Evolutionary conservation across 2,329 filamentous ascomycete genomes (phyloP).

Genomic region (Rutstroemia sp.): DNA sequence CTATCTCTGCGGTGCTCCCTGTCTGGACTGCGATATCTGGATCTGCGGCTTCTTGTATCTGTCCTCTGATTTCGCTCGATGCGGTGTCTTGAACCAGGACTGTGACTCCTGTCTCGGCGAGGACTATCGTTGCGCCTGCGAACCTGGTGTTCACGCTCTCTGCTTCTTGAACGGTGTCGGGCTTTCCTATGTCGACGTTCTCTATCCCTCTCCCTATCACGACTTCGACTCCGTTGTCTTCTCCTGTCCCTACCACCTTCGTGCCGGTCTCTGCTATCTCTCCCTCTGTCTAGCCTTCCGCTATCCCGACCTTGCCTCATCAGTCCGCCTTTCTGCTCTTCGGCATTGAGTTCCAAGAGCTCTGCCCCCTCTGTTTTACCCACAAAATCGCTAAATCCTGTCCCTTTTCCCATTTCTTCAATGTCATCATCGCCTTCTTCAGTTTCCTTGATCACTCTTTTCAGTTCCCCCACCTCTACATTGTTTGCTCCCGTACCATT

Average conservation of each 20-base stretch:
- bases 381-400: conserved; percentile 28
- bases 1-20: conserved; percentile 19
- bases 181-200: conserved; percentile 8
- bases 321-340: conserved; percentile 19
- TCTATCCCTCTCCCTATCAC: conserved; percentile 19
- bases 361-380: conserved; percentile 21
- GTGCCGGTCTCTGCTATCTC: conserved; percentile 25
- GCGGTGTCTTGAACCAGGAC: not conserved
- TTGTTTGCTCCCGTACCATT: conserved; percentile 56
- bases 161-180: conserved; percentile 22
- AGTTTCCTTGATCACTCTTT: conserved; percentile 43
- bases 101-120: conserved; percentile 11
- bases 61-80: conserved; percentile 23
- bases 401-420: conserved; percentile 24
- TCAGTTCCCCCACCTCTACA: conserved; percentile 55
- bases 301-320: conserved; percentile 12
- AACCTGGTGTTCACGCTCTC: conserved; percentile 19
- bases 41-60: conserved; percentile 13
- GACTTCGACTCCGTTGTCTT: conserved; percentile 27
- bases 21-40: conserved; percentile 26
- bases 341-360: conserved; percentile 3
- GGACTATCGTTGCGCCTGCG: conserved; percentile 19
- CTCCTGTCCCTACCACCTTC: conserved; percentile 24
- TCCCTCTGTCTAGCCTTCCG: conserved; percentile 14
- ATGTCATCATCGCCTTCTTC: conserved; percentile 33